phyloP scores from a whole-genome alignment of 169 alveolate genomes.

The Eimeria nieschulzi region DNA sequence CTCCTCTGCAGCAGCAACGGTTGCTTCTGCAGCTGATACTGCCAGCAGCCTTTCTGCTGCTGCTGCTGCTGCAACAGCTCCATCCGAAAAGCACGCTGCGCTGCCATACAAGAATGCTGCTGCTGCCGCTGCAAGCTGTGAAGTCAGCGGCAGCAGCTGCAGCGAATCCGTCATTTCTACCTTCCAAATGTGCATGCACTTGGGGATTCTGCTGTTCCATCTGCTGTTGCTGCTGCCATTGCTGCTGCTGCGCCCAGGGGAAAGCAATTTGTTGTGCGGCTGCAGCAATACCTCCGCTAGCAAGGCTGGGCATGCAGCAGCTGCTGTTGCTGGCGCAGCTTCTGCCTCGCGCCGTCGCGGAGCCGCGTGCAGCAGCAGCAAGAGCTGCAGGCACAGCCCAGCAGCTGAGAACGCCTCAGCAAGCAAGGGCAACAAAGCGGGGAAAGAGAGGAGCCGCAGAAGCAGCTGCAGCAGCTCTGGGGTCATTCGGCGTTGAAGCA shows the following conservation, averaged over 20 bases:
- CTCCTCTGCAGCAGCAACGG: constrained; percentile 41
- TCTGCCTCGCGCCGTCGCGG: not conserved
- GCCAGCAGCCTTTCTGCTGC: not conserved
- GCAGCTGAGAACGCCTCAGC: not conserved
- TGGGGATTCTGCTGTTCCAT: not conserved
- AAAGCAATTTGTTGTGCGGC: not conserved
- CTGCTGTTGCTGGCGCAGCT: constrained; percentile 1
- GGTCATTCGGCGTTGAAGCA: constrained; percentile 23
- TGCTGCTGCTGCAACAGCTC: constrained; percentile 51
- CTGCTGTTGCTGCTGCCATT: constrained; percentile 4
- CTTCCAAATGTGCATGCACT: not conserved
- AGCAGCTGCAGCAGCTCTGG: constrained; percentile 20
- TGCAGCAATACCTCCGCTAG: constrained; percentile 20
- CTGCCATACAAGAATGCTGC: constrained; percentile 13
- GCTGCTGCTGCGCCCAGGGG: constrained; percentile 16
- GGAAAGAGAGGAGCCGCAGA: not conserved
- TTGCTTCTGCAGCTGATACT: constrained; percentile 10
- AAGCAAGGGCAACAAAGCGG: not conserved
- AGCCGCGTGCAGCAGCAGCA: constrained; percentile 4
- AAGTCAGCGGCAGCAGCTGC: constrained; percentile 20
- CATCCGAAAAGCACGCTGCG: not conserved
- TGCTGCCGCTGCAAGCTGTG: not conserved
- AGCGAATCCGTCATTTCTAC: not conserved
- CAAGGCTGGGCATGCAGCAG: not conserved
- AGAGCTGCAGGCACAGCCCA: not conserved